Evolutionary conservation across 2,329 filamentous ascomycete genomes (phyloP).

Genomic region (Claviceps spartinae): DNA sequence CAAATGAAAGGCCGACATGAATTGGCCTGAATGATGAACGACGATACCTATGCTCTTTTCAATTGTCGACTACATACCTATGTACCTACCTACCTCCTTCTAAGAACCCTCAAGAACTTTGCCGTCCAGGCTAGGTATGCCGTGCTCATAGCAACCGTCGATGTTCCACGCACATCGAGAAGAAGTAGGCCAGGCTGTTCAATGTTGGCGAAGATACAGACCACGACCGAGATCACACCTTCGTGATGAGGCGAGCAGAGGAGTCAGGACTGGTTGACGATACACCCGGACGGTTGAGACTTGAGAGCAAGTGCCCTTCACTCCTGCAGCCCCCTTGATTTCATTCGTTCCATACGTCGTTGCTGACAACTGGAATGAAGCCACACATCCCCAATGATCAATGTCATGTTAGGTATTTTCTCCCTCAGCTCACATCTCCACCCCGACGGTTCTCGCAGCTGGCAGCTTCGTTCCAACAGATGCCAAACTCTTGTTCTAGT

Average conservation of each 20-base stretch:
- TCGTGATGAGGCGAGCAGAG: not conserved
- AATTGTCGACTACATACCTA: not conserved
- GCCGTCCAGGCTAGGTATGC: too few relatives aligned
- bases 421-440: not conserved
- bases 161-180: not conserved
- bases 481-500: constrained; percentile 7
- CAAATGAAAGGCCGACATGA: not conserved
- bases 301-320: not conserved
- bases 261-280: not conserved
- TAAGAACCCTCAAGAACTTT: too few relatives aligned
- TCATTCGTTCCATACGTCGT: constrained; percentile 3
- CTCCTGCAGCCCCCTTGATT: not conserved
- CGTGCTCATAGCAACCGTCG: not conserved
- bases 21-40: not conserved
- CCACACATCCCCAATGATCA: not conserved
- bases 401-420: not conserved
- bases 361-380: constrained; percentile 8
- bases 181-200: not conserved
- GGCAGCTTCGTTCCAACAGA: constrained; percentile 5
- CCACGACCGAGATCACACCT: not conserved
- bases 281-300: not conserved
- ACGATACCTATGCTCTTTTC: too few relatives aligned
- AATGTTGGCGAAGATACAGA: not conserved
- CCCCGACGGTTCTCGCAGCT: constrained; percentile 4
- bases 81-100: not conserved